Evolutionary conservation across 208 protist species (phyloP), one percentile per base, ranked within the genome.

Genomic region (Crithidia brevicula): DNA sequence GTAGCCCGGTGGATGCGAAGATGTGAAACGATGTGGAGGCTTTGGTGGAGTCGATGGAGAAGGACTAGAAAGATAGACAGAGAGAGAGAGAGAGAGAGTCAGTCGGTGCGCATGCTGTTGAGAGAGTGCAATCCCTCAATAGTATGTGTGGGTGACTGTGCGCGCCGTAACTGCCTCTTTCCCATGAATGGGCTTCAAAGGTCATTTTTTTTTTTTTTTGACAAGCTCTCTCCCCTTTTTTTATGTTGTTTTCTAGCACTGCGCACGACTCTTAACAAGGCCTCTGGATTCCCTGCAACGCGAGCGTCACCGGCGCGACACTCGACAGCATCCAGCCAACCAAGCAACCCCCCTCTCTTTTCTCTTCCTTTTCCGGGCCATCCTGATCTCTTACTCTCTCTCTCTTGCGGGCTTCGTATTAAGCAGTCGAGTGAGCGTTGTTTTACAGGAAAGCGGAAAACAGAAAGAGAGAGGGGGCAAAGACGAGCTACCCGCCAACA

Each of bases 1-100:
- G 81, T 50, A 78, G 74, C 46, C 79, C 74, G 25, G 20, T 20
- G 18, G 71, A 83, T 36, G 80, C 72, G 20, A 92, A 81, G 67
- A 73, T 77, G 20, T 76, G 58, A 63, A 63, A 18, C 43, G 58
- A 63, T 40, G 15, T 63, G 58, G 58, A 75, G 59, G 42, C 53
- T 43, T 62, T 25, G 43, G 61, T 53, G 50, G 46, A 46, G 61
- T 56, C 61, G 3, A 53, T 49, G 61, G 43, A 56, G 50, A 50
- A 51, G 61, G 58, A 43, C 11, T 31, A 31, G 10, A n/a, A n/a
- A n/a, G n/a, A n/a, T n/a, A n/a, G n/a, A n/a, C n/a, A n/a, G 23
- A 40, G 27, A 42, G 28, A 49, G 31, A 36, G n/a, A 50, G 36
- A 28, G 28, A 27, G 27, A n/a, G 20, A 27, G 10, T 36, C 16